Evolutionary conservation across 1,139 yeast species (phyloP), one percentile per base, ranked within the genome.

Genomic region (Suhomyces kunorum): DNA sequence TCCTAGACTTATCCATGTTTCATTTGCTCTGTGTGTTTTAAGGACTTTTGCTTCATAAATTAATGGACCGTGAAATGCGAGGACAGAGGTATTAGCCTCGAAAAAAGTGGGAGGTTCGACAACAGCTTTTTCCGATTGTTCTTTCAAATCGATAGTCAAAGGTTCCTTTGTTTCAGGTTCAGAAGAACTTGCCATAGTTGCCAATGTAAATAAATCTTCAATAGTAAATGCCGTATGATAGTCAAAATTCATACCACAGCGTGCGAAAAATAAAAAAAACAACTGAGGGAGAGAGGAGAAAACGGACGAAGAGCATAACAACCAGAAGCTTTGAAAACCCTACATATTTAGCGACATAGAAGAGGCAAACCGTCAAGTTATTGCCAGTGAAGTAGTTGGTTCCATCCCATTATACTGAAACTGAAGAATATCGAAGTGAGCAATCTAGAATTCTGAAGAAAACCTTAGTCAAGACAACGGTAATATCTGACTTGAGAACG

Each of bases 41-140:
- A 86, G 56, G 13, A 90, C 78, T 58, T 86, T 87, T 47, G 97
- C 96, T 62, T 89, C 96, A 58, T 90, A 90, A 9, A 90, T 75
- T 49, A 90, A 63, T 3, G 96, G 96, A 0, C 97, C 97, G 58
- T 90, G 97, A 59, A 78, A 90, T 11, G 96, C 96, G 53, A 88
- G 68, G 48, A 90, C 87, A 43, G 67, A 67, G 14, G 71, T 65
- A 36, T 74, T 76, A 4, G 68, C 63, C 35, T 50, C 53, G 43
- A 57, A 61, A 30, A 35, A 32, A 5, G 22, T 20, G 5, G 37
- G 13, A 9, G 22, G 8, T 8, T 19, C 33, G 1, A 6, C 6
- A n/a, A n/a, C n/a, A 6, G 8, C 29, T 9, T 24, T 24, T 5
- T 12, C 24, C 2, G 30, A 16, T n/a, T 28, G 22, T 6, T 20